These are phyloP conservation scores for Arabidopsis arenosa DNA, from an alignment of 345 rosid species.

Conservation along the genomic window DNA sequence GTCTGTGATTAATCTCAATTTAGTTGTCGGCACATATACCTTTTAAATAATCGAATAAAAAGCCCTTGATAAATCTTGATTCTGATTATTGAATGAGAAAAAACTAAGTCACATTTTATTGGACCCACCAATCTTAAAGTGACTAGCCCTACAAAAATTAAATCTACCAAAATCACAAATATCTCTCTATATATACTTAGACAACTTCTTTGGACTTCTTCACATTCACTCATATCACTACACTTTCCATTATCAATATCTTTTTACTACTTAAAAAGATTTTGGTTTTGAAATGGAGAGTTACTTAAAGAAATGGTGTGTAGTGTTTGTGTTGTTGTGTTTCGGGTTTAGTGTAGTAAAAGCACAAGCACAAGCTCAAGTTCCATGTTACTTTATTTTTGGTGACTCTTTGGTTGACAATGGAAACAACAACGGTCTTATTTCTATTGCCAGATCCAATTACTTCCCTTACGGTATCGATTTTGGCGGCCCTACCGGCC, in stretches of 20 bases:
- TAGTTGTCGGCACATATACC: slow-evolving; percentile 32
- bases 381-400: slow-evolving; percentile 81
- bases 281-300: slow-evolving; percentile 38
- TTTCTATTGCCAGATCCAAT: slow-evolving; percentile 74
- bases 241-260: slow-evolving; percentile 26
- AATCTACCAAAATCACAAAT: slow-evolving; percentile 2
- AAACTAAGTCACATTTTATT: not conserved
- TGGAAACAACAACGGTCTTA: slow-evolving; percentile 82
- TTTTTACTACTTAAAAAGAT: slow-evolving; percentile 1
- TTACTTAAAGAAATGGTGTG: slow-evolving; percentile 38
- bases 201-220: slow-evolving; percentile 22
- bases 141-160: slow-evolving; percentile 23
- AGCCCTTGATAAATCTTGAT: slow-evolving; percentile 13
- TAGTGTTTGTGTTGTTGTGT: slow-evolving; percentile 38
- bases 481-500: slow-evolving; percentile 80
- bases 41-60: not conserved
- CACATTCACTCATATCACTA: slow-evolving; percentile 34
- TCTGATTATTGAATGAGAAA: slow-evolving; percentile 1
- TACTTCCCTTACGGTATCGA: slow-evolving; percentile 91
- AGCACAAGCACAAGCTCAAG: slow-evolving; percentile 51
- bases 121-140: slow-evolving; percentile 40
- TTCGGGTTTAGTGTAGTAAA: slow-evolving; percentile 31
- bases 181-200: slow-evolving; percentile 32
- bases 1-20: not conserved
- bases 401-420: slow-evolving; percentile 96